Conservation (phyloP, 2,329 filamentous ascomycete genomes). For the Colletotrichum lindemuthianum region DNA sequence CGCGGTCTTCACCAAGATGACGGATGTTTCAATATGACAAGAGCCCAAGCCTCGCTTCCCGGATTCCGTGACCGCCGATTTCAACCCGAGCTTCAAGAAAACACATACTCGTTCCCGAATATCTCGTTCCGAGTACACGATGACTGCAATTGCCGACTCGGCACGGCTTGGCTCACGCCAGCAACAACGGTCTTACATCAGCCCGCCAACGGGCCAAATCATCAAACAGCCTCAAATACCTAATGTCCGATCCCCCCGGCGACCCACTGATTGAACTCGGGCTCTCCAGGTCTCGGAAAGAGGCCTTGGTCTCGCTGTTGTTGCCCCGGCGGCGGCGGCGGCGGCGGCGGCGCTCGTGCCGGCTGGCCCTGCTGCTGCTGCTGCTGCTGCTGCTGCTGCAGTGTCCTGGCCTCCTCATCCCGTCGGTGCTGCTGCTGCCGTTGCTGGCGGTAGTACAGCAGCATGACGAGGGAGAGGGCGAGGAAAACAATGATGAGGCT, state of each 20-base stretch:
- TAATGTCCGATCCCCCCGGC: conserved; percentile 72
- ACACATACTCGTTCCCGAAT: too few relatives aligned
- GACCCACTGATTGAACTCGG: conserved; percentile 72
- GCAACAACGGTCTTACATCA: too few relatives aligned
- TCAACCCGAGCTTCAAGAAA: too few relatives aligned
- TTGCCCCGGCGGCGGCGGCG: conserved; percentile 6
- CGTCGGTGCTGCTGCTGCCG: conserved; percentile 67
- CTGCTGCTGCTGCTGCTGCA: conserved; percentile 40
- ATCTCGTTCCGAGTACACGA: too few relatives aligned
- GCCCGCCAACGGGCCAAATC: too few relatives aligned
- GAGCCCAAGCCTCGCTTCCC: too few relatives aligned
- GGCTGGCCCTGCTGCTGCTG: conserved; percentile 38
- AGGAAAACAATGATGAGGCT: conserved; percentile 85
- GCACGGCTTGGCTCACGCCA: too few relatives aligned
- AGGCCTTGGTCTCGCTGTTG: conserved; percentile 40
- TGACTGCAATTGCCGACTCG: too few relatives aligned
- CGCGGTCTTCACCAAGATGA: too few relatives aligned
- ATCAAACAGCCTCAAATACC: conserved; percentile 13
- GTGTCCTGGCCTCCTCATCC: conserved; percentile 48
- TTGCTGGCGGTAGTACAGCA: conserved; percentile 85
- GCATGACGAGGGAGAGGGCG: conserved; percentile 75
- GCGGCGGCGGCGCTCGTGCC: conserved; percentile 44
- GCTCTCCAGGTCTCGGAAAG: conserved; percentile 70
- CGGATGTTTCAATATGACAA: too few relatives aligned
- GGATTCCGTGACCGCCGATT: too few relatives aligned